phyloP scores from a whole-genome alignment of 345 rosid genomes.

The Rubroshorea leprosula region DNA sequence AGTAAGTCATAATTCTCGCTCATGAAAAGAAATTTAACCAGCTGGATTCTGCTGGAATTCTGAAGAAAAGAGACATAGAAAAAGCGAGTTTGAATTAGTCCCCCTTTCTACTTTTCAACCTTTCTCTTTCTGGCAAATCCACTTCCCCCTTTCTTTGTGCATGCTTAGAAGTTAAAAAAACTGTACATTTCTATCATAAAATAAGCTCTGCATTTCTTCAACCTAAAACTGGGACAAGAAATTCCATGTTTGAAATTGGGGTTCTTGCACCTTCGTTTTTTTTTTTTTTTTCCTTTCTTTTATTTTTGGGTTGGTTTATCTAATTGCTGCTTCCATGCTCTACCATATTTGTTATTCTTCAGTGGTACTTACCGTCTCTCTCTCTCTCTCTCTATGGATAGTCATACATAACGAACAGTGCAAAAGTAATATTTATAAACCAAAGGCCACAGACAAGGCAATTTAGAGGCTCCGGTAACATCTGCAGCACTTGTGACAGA shows the following conservation, averaged over 20 bases:
- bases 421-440: constrained; percentile 80
- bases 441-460: constrained; percentile 67
- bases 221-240: background rate
- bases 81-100: constrained; percentile 11
- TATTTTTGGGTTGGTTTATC: background rate
- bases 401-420: constrained; percentile 77
- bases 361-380: constrained; percentile 4
- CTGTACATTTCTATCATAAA: too few species aligned
- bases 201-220: constrained; percentile 5
- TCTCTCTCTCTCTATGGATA: constrained; percentile 14
- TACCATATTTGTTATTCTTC: background rate
- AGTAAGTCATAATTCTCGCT: constrained; percentile 26
- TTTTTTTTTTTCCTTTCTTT: background rate
- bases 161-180: constrained; percentile 12
- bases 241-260: background rate
- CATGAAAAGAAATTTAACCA: background rate
- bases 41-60: background rate
- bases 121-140: background rate
- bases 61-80: background rate
- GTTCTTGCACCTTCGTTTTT: background rate
- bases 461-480: constrained; percentile 60
- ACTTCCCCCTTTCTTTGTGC: background rate
- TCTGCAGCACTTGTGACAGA: constrained; percentile 64
- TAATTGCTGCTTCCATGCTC: background rate
- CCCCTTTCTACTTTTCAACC: background rate